Percentiles rank a stretch among this genome's conserved stretches.
phyloP scores from a whole-genome alignment of 305 asterid species.

The Stenogyne calaminthoides region DNA sequence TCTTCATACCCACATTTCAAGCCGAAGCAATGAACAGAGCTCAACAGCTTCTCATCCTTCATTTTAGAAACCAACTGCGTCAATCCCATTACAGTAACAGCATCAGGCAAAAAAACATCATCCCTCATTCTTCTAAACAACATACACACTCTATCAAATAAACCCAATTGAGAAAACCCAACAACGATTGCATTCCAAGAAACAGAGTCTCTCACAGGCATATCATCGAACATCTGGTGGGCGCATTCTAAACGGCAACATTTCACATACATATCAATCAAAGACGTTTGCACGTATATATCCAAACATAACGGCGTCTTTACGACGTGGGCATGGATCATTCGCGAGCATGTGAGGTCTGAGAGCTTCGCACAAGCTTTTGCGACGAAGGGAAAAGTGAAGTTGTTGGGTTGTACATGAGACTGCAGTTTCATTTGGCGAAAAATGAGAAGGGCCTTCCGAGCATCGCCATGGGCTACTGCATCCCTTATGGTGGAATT shows the following conservation, averaged over 20 bases:
- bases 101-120: slow-evolving; percentile 50
- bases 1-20: slow-evolving; percentile 44
- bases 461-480: slow-evolving; percentile 39
- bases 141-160: slow-evolving; percentile 34
- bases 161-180: slow-evolving; percentile 56
- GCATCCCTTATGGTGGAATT: slow-evolving; percentile 56
- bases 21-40: slow-evolving; percentile 58
- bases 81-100: slow-evolving; percentile 63
- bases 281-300: slow-evolving; percentile 49
- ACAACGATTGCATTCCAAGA: slow-evolving; percentile 60
- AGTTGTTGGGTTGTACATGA: slow-evolving; percentile 38
- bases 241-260: slow-evolving; percentile 40
- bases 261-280: slow-evolving; percentile 49
- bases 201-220: slow-evolving; percentile 45
- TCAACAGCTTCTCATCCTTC: slow-evolving; percentile 41
- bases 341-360: slow-evolving; percentile 33
- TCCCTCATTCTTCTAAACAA: slow-evolving; percentile 53
- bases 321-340: slow-evolving; percentile 38
- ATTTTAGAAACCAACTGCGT: slow-evolving; percentile 50
- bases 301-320: slow-evolving; percentile 40
- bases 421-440: slow-evolving; percentile 48
- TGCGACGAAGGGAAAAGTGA: slow-evolving; percentile 49
- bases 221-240: slow-evolving; percentile 45
- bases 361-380: slow-evolving; percentile 52
- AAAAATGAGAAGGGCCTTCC: slow-evolving; percentile 52